Evolutionary conservation across 164 flowering plant species (phyloP).

Genomic region (Magnolia changhungtana): DNA sequence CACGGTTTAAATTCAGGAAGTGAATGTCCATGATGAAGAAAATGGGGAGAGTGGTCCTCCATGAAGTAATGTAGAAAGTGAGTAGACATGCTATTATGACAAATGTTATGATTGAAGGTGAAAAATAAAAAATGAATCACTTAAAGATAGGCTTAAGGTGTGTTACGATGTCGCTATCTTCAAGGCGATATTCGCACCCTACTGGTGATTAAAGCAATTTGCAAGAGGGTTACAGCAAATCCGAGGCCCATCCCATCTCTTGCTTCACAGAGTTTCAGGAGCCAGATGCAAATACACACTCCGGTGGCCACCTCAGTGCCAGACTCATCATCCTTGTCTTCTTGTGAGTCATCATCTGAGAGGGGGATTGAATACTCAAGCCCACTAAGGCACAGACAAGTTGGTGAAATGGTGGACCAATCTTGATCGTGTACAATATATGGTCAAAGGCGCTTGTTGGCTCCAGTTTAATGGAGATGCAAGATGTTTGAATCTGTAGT

Average conservation of each 20-base stretch:
- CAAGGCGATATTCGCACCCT: too few species aligned
- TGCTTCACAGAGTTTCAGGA: slow-evolving; percentile 31
- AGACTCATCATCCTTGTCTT: slow-evolving; percentile 30
- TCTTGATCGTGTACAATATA: background rate
- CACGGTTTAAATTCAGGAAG: too few species aligned
- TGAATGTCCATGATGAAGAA: too few species aligned
- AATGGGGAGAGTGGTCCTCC: too few species aligned
- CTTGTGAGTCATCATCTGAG: slow-evolving; percentile 28
- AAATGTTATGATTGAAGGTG: too few species aligned
- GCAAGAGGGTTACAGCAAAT: too few species aligned
- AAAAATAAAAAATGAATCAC: too few species aligned
- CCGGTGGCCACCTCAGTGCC: slow-evolving; percentile 16
- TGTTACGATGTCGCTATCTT: too few species aligned
- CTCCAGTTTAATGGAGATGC: background rate
- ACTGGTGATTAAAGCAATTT: too few species aligned
- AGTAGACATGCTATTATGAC: too few species aligned
- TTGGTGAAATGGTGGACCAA: slow-evolving; percentile 1
- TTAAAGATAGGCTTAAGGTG: too few species aligned
- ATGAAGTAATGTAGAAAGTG: too few species aligned
- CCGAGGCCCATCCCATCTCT: slow-evolving; percentile 15
- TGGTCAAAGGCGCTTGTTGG: background rate
- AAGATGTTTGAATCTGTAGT: background rate
- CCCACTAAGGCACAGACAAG: slow-evolving; percentile 29
- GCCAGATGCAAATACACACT: slow-evolving; percentile 17
- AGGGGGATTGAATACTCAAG: slow-evolving; percentile 31